Evolutionary conservation across 495 filamentous ascomycete species (phyloP).

Genomic region (Penicillium arizonense): DNA sequence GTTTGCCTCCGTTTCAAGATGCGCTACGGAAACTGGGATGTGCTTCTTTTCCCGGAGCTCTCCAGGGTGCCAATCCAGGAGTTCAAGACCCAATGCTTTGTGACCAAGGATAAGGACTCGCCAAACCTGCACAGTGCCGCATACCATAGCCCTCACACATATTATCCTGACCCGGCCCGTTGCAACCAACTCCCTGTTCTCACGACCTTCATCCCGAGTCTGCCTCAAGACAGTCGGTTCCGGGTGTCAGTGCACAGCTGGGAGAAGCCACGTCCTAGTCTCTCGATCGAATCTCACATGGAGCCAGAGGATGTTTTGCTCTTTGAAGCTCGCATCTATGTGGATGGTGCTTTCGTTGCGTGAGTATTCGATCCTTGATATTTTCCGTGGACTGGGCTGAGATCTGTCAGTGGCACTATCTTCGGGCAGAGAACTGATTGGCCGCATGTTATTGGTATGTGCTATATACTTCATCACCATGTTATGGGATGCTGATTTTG

Average conservation of each 20-base stretch:
- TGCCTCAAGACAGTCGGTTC: constrained; percentile 59
- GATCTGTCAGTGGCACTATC: constrained; percentile 43
- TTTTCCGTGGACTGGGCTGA: not conserved
- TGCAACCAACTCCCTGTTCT: constrained; percentile 62
- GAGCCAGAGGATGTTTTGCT: constrained; percentile 59
- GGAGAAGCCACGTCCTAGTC: constrained; percentile 63
- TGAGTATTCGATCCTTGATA: constrained; percentile 34
- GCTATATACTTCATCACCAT: not conserved
- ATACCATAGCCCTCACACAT: constrained; percentile 24
- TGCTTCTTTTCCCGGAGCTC: constrained; percentile 71
- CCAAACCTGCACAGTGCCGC: constrained; percentile 34
- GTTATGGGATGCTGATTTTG: not conserved
- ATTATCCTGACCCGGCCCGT: constrained; percentile 29
- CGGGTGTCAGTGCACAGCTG: constrained; percentile 81
- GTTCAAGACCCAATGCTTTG: constrained; percentile 81
- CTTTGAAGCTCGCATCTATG: constrained; percentile 66
- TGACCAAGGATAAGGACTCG: constrained; percentile 59
- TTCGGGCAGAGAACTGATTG: constrained; percentile 57
- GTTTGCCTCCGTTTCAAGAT: constrained; percentile 39
- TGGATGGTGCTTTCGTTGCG: constrained; percentile 69
- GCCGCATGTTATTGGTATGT: constrained; percentile 56
- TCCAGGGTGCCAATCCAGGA: constrained; percentile 74
- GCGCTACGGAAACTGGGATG: constrained; percentile 85
- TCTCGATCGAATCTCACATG: constrained; percentile 58
- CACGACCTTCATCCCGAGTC: constrained; percentile 72